Conservation (phyloP, 2,329 filamentous ascomycete genomes). For the Aschersonia sp. region DNA sequence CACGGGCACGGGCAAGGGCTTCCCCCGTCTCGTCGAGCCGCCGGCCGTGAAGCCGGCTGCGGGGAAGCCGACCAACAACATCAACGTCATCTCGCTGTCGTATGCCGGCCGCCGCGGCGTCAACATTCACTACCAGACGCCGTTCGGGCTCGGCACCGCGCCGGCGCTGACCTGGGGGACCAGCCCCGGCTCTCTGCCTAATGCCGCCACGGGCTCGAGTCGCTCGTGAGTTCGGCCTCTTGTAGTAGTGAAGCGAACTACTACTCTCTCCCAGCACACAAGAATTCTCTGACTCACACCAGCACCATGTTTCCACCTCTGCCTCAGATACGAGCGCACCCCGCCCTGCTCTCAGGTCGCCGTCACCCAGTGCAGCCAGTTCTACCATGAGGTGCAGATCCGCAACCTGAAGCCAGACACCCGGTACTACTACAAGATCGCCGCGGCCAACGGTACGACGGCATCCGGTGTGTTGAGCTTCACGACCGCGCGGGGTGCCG, state of each 20-base stretch:
- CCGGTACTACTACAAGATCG: slow-evolving; percentile 36
- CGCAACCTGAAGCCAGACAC: slow-evolving; percentile 22
- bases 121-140: slow-evolving; percentile 38
- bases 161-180: slow-evolving; percentile 30
- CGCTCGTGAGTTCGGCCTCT: not conserved
- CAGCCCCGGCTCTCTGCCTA: slow-evolving; percentile 15
- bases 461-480: slow-evolving; percentile 29
- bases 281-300: not conserved
- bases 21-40: slow-evolving; percentile 31
- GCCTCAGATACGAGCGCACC: slow-evolving; percentile 30
- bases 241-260: not conserved
- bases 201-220: slow-evolving; percentile 18
- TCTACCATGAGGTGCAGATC: slow-evolving; percentile 35
- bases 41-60: slow-evolving; percentile 31
- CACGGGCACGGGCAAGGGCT: slow-evolving; percentile 38
- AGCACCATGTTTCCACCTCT: not conserved
- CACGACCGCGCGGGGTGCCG: slow-evolving; percentile 27
- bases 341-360: slow-evolving; percentile 30
- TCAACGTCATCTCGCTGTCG: slow-evolving; percentile 35
- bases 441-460: slow-evolving; percentile 32
- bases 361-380: slow-evolving; percentile 34
- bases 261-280: not conserved
- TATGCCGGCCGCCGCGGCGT: slow-evolving; percentile 32
- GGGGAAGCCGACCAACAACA: slow-evolving; percentile 30
- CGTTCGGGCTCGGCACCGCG: slow-evolving; percentile 31